Conservation (phyloP, 2,329 filamentous ascomycete genomes). For the Cladosporium halotolerans region DNA sequence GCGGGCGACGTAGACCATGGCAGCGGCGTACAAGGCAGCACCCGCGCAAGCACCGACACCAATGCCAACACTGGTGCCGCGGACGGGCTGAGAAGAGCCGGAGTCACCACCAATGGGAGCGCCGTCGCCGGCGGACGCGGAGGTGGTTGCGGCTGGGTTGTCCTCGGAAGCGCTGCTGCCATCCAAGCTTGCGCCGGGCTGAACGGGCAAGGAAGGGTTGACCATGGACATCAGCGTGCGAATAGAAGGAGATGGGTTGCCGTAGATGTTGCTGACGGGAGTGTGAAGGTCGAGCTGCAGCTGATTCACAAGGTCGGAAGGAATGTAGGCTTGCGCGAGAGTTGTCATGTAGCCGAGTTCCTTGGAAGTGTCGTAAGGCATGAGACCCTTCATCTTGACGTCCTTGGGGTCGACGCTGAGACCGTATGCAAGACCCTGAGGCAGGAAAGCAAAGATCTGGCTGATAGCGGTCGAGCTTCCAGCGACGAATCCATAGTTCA, state of each 20-base stretch:
- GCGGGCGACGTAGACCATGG: conserved; percentile 89
- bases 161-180: conserved; percentile 36
- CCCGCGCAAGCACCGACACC: conserved; percentile 30
- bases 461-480: conserved; percentile 63
- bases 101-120: conserved; percentile 47
- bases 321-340: conserved; percentile 51
- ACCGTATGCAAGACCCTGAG: conserved; percentile 61
- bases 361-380: conserved; percentile 66
- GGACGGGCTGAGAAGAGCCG: conserved; percentile 50
- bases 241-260: conserved; percentile 55
- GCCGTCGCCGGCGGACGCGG: conserved; percentile 36
- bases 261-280: conserved; percentile 68
- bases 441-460: conserved; percentile 79
- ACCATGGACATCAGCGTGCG: conserved; percentile 71
- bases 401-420: conserved; percentile 46
- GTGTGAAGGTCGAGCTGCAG: conserved; percentile 65
- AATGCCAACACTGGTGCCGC: conserved; percentile 52
- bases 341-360: conserved; percentile 76
- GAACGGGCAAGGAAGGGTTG: conserved; percentile 72
- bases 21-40: conserved; percentile 81
- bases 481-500: conserved; percentile 82
- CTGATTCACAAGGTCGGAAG: conserved; percentile 42
- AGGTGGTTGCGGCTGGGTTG: conserved; percentile 31
- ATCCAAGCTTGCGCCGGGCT: conserved; percentile 42
- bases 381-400: conserved; percentile 63